Base-by-base conservation (phyloP, 805 yeast species). In the Starmerella potacharoeniae region DNA sequence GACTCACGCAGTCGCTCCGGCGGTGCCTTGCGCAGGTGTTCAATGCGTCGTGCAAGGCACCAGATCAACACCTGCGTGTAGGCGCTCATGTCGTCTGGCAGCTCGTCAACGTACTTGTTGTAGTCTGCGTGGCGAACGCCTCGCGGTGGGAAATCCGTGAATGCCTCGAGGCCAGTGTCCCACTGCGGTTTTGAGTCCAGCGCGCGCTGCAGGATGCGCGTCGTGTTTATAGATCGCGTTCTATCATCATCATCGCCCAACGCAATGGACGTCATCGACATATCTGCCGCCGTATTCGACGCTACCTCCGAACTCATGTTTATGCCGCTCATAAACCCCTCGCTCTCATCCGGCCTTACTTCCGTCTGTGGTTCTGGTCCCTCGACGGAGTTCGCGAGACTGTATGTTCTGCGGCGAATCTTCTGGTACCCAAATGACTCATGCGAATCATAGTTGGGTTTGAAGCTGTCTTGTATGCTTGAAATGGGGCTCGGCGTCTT, bases 61-160 rank as follows among this genome's bases (percentile, higher is more conserved):
- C 63, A 60, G 22, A 60, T 57, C 13, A 60, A 46, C 7, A 59
- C 58, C 48, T 60, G 63, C 17, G 58, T 55, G 50, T 52, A 56
- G 28, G 48, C 40, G 22, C 39, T 34, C 33, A 6, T 8, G 14
- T 48, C 44, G 11, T 41, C 41, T 22, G 37, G 48, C 16, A 53
- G 29, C 22, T 39, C 16, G 5, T 11, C 47, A 1, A 51, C 48
- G 41, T 49, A 39, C 30, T 31, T 29, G n/a, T 34, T 40, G 44
- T 52, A 54, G 16, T 51, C 44, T 8, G 35, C 17, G 22, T 45
- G 48, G n/a, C 33, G 52, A 11, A 43, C 48, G 29, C 44, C 30
- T 16, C 47, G 51, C 11, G 54, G 57, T 31, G 49, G 52, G 22
- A n/a, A 30, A 13, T 31, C n/a, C 7, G 42, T 29, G 51, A 36